phyloP scores from a whole-genome alignment of 2,329 filamentous ascomycete species.

The Sporothrix protearum region DNA sequence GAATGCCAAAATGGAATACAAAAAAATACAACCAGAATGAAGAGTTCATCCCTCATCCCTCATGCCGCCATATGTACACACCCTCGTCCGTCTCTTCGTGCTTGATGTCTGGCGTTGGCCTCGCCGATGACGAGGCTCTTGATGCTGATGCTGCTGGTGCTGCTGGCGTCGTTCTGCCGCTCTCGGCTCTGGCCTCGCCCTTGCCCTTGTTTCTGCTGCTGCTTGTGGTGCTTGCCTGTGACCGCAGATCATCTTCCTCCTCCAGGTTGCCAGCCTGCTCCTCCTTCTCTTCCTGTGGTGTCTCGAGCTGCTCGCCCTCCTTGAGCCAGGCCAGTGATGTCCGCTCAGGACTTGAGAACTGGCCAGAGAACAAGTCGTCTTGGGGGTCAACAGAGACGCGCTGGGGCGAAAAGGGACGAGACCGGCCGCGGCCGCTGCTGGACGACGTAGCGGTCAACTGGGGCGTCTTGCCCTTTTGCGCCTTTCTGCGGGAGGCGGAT shows the following conservation, averaged over 20 bases:
- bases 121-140: constrained; percentile 7
- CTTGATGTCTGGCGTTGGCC: not conserved
- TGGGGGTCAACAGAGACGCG: constrained; percentile 38
- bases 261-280: not conserved
- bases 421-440: constrained; percentile 41
- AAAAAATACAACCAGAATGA: not conserved
- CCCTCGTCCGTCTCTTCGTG: constrained; percentile 21
- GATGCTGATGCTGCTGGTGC: not conserved
- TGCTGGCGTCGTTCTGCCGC: not conserved
- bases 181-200: not conserved
- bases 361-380: constrained; percentile 31
- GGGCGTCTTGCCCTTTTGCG: constrained; percentile 32
- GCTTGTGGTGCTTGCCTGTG: not conserved
- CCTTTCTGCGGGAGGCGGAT: constrained; percentile 56
- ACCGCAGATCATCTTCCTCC: not conserved
- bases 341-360: constrained; percentile 10
- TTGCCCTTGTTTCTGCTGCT: constrained; percentile 14
- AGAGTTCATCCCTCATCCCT: not conserved
- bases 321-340: not conserved
- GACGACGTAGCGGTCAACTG: not conserved
- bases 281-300: not conserved
- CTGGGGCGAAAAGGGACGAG: constrained; percentile 59
- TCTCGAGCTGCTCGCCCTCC: constrained; percentile 6
- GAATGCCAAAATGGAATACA: not conserved
- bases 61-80: constrained; percentile 25